These are phyloP conservation scores for Kwoniella shivajii DNA, from an alignment of 1,284 basidiomycete species.

Conservation along the genomic window DNA sequence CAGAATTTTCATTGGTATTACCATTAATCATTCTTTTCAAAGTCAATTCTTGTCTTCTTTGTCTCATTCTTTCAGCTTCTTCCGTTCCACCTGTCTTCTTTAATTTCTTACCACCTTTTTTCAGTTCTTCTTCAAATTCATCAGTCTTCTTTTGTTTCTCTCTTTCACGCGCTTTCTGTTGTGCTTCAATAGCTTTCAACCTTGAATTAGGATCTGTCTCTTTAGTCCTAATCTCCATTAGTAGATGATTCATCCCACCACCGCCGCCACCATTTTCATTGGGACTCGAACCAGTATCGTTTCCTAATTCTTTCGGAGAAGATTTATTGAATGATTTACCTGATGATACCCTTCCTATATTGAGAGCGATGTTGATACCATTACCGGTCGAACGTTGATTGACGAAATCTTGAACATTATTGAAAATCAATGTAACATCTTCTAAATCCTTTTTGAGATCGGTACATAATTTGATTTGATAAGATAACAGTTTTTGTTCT, in stretches of 20 bases:
- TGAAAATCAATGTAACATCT: constrained; percentile 78
- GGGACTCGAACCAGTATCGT: constrained; percentile 6
- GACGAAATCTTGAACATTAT: constrained; percentile 84
- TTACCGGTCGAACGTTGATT: constrained; percentile 63
- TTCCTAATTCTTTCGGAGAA: too few relatives aligned
- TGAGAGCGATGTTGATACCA: too few relatives aligned
- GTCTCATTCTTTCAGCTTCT: constrained; percentile 80
- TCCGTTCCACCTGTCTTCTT: constrained; percentile 94
- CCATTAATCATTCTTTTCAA: constrained; percentile 78
- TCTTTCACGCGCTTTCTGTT: constrained; percentile 72
- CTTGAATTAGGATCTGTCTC: constrained; percentile 76
- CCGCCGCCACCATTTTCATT: constrained; percentile 40
- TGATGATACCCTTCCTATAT: constrained; percentile 50
- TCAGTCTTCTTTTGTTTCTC: constrained; percentile 63
- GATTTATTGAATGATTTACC: constrained; percentile 22
- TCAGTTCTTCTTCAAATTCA: constrained; percentile 78
- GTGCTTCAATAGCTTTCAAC: constrained; percentile 86
- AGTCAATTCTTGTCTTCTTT: constrained; percentile 77
- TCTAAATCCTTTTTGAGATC: constrained; percentile 92
- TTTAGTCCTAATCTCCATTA: constrained; percentile 83
- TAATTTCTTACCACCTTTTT: constrained; percentile 75
- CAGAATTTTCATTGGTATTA: constrained; percentile 18
- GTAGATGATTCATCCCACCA: constrained; percentile 62
- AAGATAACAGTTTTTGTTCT: constrained; percentile 90
- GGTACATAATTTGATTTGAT: constrained; percentile 85